These are phyloP conservation scores for Spatholobus suberectus DNA, from an alignment of 306 rosid genomes.

Conservation along the genomic window DNA sequence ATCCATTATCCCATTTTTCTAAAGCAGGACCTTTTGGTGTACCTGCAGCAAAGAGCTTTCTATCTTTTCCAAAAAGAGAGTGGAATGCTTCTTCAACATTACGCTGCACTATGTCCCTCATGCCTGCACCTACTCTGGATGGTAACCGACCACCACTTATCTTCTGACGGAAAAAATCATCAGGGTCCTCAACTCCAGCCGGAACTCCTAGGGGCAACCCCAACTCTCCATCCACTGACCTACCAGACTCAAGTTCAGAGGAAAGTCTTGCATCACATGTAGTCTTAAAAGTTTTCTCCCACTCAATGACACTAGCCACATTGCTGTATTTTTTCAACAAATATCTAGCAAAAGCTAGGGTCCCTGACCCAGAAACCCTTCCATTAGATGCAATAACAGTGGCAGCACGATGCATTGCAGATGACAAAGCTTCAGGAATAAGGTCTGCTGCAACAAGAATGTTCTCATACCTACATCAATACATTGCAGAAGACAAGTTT, in stretches of 20 bases:
- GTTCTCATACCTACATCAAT: slow-evolving; percentile 89
- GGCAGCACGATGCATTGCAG: slow-evolving; percentile 67
- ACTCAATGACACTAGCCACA: slow-evolving; percentile 77
- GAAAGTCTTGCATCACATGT: slow-evolving; percentile 79
- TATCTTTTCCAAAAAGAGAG: slow-evolving; percentile 72
- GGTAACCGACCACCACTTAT: slow-evolving; percentile 75
- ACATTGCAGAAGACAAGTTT: slow-evolving; percentile 34
- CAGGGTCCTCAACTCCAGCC: slow-evolving; percentile 90
- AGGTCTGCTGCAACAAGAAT: slow-evolving; percentile 81
- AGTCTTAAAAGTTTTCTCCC: slow-evolving; percentile 84
- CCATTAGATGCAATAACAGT: slow-evolving; percentile 75
- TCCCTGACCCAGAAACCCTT: slow-evolving; percentile 78
- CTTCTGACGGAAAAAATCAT: slow-evolving; percentile 93
- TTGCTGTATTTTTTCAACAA: slow-evolving; percentile 72
- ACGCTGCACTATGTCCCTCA: slow-evolving; percentile 91
- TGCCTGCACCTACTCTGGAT: slow-evolving; percentile 75
- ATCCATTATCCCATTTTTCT: slow-evolving; percentile 91
- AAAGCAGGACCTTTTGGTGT: slow-evolving; percentile 64
- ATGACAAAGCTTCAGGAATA: slow-evolving; percentile 79
- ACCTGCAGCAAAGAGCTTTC: slow-evolving; percentile 65
- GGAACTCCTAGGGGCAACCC: slow-evolving; percentile 90
- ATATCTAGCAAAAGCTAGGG: slow-evolving; percentile 66
- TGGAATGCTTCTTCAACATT: slow-evolving; percentile 70
- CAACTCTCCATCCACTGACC: slow-evolving; percentile 77
- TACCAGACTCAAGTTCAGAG: slow-evolving; percentile 76